These are phyloP conservation scores for Papiliotrema nemorosa DNA, from an alignment of 1,284 basidiomycete species.

Conservation along the genomic window DNA sequence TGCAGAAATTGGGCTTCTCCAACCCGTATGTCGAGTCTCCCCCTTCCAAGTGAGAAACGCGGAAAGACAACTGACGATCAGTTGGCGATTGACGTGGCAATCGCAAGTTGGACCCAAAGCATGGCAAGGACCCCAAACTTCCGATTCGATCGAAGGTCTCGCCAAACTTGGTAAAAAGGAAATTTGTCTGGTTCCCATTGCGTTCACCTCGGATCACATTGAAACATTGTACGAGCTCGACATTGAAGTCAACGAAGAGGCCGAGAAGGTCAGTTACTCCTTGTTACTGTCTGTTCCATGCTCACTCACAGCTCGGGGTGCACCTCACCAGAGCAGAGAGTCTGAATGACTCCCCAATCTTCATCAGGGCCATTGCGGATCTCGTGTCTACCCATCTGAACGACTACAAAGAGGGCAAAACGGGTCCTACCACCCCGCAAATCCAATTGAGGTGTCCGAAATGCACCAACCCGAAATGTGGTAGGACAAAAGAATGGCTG, in stretches of 20 bases:
- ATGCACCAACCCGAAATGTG: constrained; percentile 84
- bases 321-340: constrained; percentile 87
- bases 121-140: constrained; percentile 98
- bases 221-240: constrained; percentile 98
- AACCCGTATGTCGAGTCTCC: constrained; percentile 49
- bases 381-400: constrained; percentile 79
- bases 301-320: constrained; percentile 68
- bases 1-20: constrained; percentile 72
- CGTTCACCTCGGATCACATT: constrained; percentile 98
- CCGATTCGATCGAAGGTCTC: constrained; percentile 85
- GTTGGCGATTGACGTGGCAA: constrained; percentile 96
- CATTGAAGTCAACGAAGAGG: constrained; percentile 88
- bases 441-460: constrained; percentile 87
- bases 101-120: constrained; percentile 94
- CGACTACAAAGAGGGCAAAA: constrained; percentile 52
- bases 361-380: constrained; percentile 94
- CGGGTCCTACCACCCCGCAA: constrained; percentile 70
- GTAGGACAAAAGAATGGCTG: constrained; percentile 85
- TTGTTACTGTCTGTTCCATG: neutral
- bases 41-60: neutral
- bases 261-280: constrained; percentile 65
- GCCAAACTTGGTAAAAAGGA: constrained; percentile 82
- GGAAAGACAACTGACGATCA: constrained; percentile 11
- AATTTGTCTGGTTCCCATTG: constrained; percentile 88
- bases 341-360: constrained; percentile 97